Conservation (phyloP, 1,139 yeast species). For the Scheffersomyces titani region DNA sequence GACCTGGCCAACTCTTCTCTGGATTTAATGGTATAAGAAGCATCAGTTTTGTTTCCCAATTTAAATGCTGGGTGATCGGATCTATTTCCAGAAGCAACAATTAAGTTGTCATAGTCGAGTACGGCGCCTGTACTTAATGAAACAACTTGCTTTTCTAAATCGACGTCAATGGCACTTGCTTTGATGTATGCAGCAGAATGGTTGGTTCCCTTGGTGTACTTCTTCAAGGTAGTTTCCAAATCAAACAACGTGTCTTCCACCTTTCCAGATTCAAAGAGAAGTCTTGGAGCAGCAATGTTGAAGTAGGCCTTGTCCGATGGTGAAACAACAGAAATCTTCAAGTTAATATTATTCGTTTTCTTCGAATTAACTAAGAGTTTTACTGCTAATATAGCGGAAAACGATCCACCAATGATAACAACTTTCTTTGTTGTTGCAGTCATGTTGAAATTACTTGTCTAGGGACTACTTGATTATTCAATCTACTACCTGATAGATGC, state of each 20-base stretch:
- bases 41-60: constrained; percentile 16
- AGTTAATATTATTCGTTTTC: constrained; percentile 3
- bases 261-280: constrained; percentile 25
- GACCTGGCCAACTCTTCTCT: constrained; percentile 14
- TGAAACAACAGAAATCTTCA: constrained; percentile 14
- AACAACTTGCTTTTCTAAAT: constrained; percentile 19
- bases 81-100: constrained; percentile 35
- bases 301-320: constrained; percentile 20
- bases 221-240: constrained; percentile 17
- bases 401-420: constrained; percentile 39
- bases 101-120: constrained; percentile 28
- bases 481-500: background rate
- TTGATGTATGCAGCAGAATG: constrained; percentile 17
- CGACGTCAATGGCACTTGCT: constrained; percentile 24
- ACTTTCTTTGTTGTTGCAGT: constrained; percentile 9
- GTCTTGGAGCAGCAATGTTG: constrained; percentile 32
- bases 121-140: constrained; percentile 5
- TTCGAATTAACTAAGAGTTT: constrained; percentile 11
- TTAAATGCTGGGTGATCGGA: constrained; percentile 26
- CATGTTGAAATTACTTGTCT: background rate
- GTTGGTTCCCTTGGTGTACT: constrained; percentile 10
- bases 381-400: constrained; percentile 30
- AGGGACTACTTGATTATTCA: background rate
- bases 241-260: constrained; percentile 19
- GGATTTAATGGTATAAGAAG: constrained; percentile 11